phyloP scores from a whole-genome alignment of 2,329 filamentous ascomycete genomes.

The Sclerotinia minor region DNA sequence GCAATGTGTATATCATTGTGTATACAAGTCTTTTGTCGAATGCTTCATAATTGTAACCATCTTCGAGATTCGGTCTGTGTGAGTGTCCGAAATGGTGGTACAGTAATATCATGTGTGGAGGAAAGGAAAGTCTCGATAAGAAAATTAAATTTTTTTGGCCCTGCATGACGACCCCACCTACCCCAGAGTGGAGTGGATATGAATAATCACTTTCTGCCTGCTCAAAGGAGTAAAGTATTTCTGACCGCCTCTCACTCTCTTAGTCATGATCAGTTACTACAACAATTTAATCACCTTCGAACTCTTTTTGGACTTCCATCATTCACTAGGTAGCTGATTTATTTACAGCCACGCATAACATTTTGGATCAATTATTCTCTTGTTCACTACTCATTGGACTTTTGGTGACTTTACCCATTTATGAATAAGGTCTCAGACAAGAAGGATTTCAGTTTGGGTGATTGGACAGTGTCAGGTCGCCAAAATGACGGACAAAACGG shows the following conservation, averaged over 20 bases:
- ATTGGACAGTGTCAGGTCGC: not conserved
- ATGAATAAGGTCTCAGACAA: slow-evolving; percentile 3
- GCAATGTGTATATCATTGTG: not conserved
- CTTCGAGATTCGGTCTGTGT: not conserved
- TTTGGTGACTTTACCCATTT: not conserved
- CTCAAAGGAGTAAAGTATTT: not conserved
- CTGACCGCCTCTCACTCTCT: not conserved
- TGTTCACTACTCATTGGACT: not conserved
- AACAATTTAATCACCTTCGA: not conserved
- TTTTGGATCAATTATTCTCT: not conserved
- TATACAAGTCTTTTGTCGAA: not conserved
- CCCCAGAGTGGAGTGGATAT: not conserved
- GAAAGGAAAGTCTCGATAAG: not conserved
- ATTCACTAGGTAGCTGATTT: not conserved
- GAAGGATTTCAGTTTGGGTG: not conserved
- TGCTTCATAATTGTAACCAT: not conserved
- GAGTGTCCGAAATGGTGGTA: not conserved
- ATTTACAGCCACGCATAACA: not conserved
- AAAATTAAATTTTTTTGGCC: not conserved
- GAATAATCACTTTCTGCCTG: not conserved
- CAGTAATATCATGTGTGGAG: not conserved
- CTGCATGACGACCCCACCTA: slow-evolving; percentile 8
- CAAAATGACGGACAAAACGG: slow-evolving; percentile 58
- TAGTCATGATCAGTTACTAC: slow-evolving; percentile 15
- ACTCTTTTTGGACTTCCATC: not conserved